Evolutionary conservation across 1,139 yeast species (phyloP).

Genomic region (Ogataea hybrid): DNA sequence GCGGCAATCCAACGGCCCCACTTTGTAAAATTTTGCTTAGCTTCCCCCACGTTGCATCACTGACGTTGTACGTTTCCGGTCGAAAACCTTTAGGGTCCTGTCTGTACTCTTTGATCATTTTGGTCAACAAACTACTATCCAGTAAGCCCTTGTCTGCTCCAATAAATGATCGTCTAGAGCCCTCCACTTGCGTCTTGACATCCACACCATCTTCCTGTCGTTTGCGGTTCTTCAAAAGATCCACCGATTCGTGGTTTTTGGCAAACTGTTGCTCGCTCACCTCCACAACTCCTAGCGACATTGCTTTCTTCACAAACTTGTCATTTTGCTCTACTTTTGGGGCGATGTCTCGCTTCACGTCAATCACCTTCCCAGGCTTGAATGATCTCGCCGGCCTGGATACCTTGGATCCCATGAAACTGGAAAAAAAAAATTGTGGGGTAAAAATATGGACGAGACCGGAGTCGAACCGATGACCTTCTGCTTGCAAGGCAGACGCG

Average conservation of each 20-base stretch:
- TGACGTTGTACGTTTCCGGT: conserved; percentile 16
- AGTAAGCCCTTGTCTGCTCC: conserved; percentile 10
- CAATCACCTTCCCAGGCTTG: conserved; percentile 1
- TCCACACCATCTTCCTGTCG: conserved; percentile 9
- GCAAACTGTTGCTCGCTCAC: conserved; percentile 8
- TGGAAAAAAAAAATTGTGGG: not conserved
- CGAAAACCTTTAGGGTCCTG: conserved; percentile 9
- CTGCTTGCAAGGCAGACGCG: conserved; percentile 68
- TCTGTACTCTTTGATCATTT: conserved; percentile 24
- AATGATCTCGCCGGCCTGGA: conserved; percentile 6
- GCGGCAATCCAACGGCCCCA: conserved; percentile 23
- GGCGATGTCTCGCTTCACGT: not conserved
- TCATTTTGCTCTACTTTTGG: conserved; percentile 1
- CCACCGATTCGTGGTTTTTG: conserved; percentile 13
- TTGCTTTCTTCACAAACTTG: conserved; percentile 13
- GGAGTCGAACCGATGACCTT: conserved; percentile 69
- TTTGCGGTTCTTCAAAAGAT: conserved; percentile 14
- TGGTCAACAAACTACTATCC: conserved; percentile 18
- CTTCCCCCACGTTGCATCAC: conserved; percentile 13
- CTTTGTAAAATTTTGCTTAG: conserved; percentile 20
- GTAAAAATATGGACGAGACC: conserved; percentile 50
- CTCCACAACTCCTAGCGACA: conserved; percentile 17
- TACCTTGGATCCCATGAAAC: conserved; percentile 5
- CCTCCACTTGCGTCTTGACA: not conserved
- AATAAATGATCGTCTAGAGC: not conserved